These are phyloP conservation scores for Mortierella sp. DNA, from an alignment of 371 early-diverging fungal species.

Conservation along the genomic window DNA sequence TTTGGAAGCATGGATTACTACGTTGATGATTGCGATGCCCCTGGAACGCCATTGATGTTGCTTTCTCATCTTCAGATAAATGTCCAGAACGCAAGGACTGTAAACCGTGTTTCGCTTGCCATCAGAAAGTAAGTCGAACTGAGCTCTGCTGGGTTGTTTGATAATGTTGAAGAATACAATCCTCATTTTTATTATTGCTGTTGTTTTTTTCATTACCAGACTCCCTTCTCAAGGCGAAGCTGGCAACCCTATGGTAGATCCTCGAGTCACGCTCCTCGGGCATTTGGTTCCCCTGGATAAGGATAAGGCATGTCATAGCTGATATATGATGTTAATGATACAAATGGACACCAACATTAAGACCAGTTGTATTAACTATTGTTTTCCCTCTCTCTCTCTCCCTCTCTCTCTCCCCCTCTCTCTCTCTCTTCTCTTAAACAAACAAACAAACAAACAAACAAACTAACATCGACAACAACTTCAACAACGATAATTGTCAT, in stretches of 20 bases:
- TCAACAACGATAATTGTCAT: background rate
- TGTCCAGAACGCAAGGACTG: conserved; percentile 55
- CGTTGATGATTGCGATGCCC: conserved; percentile 59
- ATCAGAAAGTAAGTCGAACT: conserved; percentile 31
- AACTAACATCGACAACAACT: too few relatives aligned
- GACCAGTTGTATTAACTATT: too few relatives aligned
- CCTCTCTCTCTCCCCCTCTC: background rate
- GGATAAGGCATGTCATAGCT: conserved; percentile 44
- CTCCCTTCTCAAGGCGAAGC: conserved; percentile 32
- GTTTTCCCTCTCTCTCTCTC: background rate
- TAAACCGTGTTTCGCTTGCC: conserved; percentile 41
- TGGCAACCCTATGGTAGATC: conserved; percentile 60
- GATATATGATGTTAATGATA: background rate
- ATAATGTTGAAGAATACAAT: background rate
- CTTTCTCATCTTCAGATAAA: conserved; percentile 61
- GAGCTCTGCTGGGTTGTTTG: background rate
- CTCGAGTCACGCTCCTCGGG: conserved; percentile 66
- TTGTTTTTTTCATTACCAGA: background rate
- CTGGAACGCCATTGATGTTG: conserved; percentile 62
- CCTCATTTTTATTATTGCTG: background rate
- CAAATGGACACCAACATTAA: background rate
- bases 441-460: too few relatives aligned
- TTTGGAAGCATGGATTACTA: conserved; percentile 72
- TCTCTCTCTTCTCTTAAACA: background rate
- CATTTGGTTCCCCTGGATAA: conserved; percentile 52